A percentile compares a stretch with the other conserved stretches of the same genome.
Evolutionary conservation across 805 yeast species (phyloP).

Genomic region (Hanseniaspora hatyaiensis): DNA sequence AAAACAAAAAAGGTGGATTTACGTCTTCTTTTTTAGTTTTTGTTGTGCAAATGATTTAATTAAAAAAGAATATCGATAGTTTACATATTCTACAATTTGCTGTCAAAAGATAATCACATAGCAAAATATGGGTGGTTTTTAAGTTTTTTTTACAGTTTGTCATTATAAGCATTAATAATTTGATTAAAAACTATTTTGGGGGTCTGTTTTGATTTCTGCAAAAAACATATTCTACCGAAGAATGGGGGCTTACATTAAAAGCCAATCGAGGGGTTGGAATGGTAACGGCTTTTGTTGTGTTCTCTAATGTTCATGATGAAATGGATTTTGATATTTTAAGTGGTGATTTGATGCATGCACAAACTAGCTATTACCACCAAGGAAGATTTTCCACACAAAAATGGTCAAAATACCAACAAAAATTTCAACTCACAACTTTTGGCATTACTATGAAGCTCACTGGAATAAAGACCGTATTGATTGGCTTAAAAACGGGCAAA

Average conservation of each 20-base stretch:
- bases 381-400: slow-evolving; percentile 62
- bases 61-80: no score
- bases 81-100: no score
- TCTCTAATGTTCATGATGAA: slow-evolving; percentile 82
- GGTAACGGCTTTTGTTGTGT: slow-evolving; percentile 67
- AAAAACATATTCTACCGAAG: slow-evolving; percentile 77
- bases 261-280: slow-evolving; percentile 71
- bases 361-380: slow-evolving; percentile 69
- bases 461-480: slow-evolving; percentile 62
- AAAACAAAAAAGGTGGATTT: no score
- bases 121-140: no score
- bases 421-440: slow-evolving; percentile 47
- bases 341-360: slow-evolving; percentile 49
- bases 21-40: no score
- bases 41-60: no score
- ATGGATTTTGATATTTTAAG: slow-evolving; percentile 85
- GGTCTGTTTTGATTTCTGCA: slow-evolving; percentile 69
- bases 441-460: slow-evolving; percentile 66
- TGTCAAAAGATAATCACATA: no score
- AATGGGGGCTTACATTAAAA: slow-evolving; percentile 52
- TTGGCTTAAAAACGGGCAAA: slow-evolving; percentile 63
- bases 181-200: slow-evolving; percentile 50
- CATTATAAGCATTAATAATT: no score
- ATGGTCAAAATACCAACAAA: slow-evolving; percentile 26
- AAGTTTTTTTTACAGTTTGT: no score